phyloP scores from a whole-genome alignment of 257 asterid species.

The Petunia secreta region DNA sequence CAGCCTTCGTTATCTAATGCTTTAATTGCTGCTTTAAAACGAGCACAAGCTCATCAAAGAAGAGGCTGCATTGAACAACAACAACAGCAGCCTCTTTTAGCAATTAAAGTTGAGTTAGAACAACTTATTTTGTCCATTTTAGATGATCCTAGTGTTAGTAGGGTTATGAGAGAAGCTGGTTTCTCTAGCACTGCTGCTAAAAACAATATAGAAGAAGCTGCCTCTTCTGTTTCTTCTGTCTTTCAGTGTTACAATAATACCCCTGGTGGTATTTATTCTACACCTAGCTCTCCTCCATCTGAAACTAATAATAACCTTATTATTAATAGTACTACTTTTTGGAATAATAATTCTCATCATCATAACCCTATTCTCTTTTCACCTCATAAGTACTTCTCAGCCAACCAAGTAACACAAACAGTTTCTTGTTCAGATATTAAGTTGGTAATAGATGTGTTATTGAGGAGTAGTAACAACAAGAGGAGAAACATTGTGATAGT shows the following conservation, averaged over 20 bases:
- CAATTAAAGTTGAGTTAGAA: slow-evolving; percentile 71
- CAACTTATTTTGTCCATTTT: slow-evolving; percentile 73
- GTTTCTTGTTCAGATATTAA: slow-evolving; percentile 34
- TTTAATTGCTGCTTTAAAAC: slow-evolving; percentile 72
- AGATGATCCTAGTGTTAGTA: slow-evolving; percentile 85
- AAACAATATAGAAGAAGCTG: slow-evolving; percentile 47
- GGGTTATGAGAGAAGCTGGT: slow-evolving; percentile 93
- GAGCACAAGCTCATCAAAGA: slow-evolving; percentile 83
- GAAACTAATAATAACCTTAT: slow-evolving; percentile 20
- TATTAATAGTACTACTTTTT: slow-evolving; percentile 28
- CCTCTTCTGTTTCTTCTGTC: slow-evolving; percentile 41
- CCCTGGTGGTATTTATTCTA: slow-evolving; percentile 72
- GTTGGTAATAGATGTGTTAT: slow-evolving; percentile 45
- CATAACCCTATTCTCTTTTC: slow-evolving; percentile 45
- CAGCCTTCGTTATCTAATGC: slow-evolving; percentile 86
- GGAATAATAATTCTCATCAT: slow-evolving; percentile 38
- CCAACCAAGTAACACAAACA: slow-evolving; percentile 18
- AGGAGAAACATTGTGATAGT: slow-evolving; percentile 55
- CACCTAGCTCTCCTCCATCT: slow-evolving; percentile 73
- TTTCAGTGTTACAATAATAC: slow-evolving; percentile 53
- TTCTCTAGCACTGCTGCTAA: slow-evolving; percentile 69
- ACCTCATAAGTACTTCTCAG: slow-evolving; percentile 36
- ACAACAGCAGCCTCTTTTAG: slow-evolving; percentile 51
- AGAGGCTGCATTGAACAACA: slow-evolving; percentile 72
- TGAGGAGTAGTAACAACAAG: slow-evolving; percentile 30